phyloP scores from a whole-genome alignment of 2,329 filamentous ascomycete genomes.

The Colletotrichum falcatum region DNA sequence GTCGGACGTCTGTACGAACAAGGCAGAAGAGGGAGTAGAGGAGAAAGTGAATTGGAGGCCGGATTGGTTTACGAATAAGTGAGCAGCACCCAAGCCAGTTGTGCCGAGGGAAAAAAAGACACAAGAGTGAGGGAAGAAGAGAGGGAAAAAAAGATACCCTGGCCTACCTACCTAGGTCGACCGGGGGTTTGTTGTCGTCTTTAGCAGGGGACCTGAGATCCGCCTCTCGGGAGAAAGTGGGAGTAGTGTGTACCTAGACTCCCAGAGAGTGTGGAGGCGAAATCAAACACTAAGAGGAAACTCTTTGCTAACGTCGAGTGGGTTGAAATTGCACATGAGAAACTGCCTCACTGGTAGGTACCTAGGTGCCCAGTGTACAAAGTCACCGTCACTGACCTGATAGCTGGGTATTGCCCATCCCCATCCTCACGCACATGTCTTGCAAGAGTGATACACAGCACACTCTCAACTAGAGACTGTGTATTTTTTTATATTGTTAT shows the following conservation, averaged over 20 bases:
- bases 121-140: background rate
- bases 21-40: background rate
- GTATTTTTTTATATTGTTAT: too few species aligned
- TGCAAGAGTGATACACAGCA: background rate
- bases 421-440: background rate
- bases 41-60: conserved; percentile 7
- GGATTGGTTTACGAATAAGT: background rate
- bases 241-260: background rate
- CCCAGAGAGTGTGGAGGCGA: background rate
- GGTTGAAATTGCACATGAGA: background rate
- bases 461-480: background rate
- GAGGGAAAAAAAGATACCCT: background rate
- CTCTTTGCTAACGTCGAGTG: background rate
- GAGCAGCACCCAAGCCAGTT: conserved; percentile 16
- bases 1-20: background rate
- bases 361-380: too few species aligned
- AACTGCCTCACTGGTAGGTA: background rate
- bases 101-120: conserved; percentile 14
- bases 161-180: conserved; percentile 6
- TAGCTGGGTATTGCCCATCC: background rate
- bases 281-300: conserved; percentile 1
- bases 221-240: conserved; percentile 16
- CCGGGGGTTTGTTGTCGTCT: conserved; percentile 16
- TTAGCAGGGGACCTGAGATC: conserved; percentile 16
- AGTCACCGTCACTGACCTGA: background rate